Percentiles rank a stretch among this genome's conserved stretches.
Conservation (phyloP, 495 filamentous ascomycete genomes). For the Talaromyces adpressus region DNA sequence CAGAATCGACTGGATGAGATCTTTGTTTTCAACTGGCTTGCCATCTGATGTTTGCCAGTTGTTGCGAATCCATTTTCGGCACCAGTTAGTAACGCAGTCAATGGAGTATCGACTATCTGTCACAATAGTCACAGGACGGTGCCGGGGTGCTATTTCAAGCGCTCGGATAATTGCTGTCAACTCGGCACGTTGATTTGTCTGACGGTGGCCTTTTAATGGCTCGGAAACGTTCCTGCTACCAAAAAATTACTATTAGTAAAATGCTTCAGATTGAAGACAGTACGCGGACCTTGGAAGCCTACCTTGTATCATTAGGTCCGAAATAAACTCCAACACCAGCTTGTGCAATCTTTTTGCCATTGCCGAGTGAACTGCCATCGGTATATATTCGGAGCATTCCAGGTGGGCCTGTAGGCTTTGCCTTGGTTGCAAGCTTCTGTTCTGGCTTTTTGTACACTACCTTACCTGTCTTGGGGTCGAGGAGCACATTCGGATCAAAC, state of each 20-base stretch:
- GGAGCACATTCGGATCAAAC: constrained; percentile 51
- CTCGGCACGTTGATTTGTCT: constrained; percentile 95
- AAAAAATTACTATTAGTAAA: constrained; percentile 12
- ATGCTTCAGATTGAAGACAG: neutral
- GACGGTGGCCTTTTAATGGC: constrained; percentile 59
- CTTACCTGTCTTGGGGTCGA: constrained; percentile 51
- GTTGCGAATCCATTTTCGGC: constrained; percentile 67
- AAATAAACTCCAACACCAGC: constrained; percentile 90
- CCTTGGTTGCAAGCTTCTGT: constrained; percentile 41
- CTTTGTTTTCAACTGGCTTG: constrained; percentile 75
- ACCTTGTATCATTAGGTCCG: constrained; percentile 66
- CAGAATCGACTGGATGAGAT: constrained; percentile 69
- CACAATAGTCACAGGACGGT: constrained; percentile 60
- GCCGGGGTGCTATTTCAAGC: constrained; percentile 63
- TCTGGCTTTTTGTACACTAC: constrained; percentile 49
- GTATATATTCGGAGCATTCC: constrained; percentile 73
- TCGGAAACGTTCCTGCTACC: constrained; percentile 77
- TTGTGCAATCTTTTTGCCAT: constrained; percentile 62
- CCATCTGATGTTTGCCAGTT: constrained; percentile 65
- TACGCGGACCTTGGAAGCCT: constrained; percentile 16
- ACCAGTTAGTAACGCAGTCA: constrained; percentile 85
- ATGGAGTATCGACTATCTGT: constrained; percentile 86
- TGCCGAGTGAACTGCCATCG: constrained; percentile 75
- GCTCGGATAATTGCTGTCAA: constrained; percentile 81
- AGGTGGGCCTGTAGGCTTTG: constrained; percentile 26